Base-by-base conservation (phyloP, 2,329 filamentous ascomycete species). In the Sporothrix pallida region DNA sequence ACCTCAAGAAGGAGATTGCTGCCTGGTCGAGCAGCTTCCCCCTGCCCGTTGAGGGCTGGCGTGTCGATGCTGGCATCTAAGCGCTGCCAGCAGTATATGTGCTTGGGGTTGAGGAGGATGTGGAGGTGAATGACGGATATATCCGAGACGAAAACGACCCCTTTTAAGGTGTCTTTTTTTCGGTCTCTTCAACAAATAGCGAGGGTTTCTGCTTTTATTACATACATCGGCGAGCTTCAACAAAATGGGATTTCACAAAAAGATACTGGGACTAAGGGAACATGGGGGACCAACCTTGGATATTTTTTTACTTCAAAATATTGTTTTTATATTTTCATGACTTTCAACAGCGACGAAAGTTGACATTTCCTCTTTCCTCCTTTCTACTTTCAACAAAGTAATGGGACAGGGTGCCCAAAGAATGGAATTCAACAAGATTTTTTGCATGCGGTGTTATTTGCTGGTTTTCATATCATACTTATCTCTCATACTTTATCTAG, bases 11-110 rank as follows among this genome's bases (percentile, higher is more conserved):
- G 86, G 95, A 98, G 88, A 94, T 99, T 82, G 87, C 93, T 65
- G 85, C 85, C 68, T 99, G 95, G 95, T 93, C 93, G 81, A 88
- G 88, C 81, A 90, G 89, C 78, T 99, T 98, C 92, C 96, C 96
- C 80, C 92, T 99, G 76, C 96, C 96, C 75, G 91, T 97, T 77
- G 89, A 91, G 86, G 89, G 89, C 80, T 91, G 89, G 89, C 87
- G 89, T 80, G n/a, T 71, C 31, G 72, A 73, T 63, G 72, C 72
- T 50, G 72, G 72, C 54, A 73, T 73, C 44, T 73, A 73, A 73
- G 56, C 26, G 44, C 13, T 67, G 62, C 42, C 62, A 67, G 62
- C 62, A n/a, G 31, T 58, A 17, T 7, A 37, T 37, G 31, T 26
- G 10, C 8, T 20, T 4, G 13, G 17, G 42, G 62, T 31, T 10